Conservation (phyloP, 108 stramenopile genomes). For the Pseudonitzschia multiseries region DNA sequence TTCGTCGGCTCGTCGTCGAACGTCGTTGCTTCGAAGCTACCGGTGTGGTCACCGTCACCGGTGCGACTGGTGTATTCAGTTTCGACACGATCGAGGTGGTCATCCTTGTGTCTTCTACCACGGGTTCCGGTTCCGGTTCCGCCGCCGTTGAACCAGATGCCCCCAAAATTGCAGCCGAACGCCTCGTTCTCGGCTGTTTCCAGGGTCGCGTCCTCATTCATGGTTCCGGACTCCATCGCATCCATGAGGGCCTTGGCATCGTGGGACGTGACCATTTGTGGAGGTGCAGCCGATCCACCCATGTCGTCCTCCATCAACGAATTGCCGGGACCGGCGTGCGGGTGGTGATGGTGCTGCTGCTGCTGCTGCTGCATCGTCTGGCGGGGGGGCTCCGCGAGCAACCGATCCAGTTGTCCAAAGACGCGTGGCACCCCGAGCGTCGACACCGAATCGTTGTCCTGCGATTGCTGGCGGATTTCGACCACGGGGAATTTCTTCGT, state of each 20-base stretch:
- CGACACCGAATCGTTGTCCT: constrained; percentile 30
- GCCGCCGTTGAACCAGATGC: background rate
- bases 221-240: constrained; percentile 28
- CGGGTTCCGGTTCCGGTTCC: background rate
- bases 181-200: constrained; percentile 5
- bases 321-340: background rate
- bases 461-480: constrained; percentile 16
- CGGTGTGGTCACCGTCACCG: background rate
- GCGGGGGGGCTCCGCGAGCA: background rate
- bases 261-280: constrained; percentile 11
- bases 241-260: constrained; percentile 32
- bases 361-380: background rate
- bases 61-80: background rate
- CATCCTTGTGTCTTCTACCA: background rate
- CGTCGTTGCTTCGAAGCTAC: background rate
- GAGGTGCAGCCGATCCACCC: background rate
- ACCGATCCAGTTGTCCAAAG: constrained; percentile 16
- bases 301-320: background rate
- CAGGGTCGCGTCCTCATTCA: constrained; percentile 18
- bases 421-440: constrained; percentile 32
- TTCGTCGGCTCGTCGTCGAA: background rate
- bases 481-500: constrained; percentile 18
- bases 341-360: background rate
- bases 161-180: background rate
- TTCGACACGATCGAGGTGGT: background rate